A percentile compares a stretch with the other conserved stretches of the same genome.
These are phyloP conservation scores for Neoboletus magnificus DNA, from an alignment of 768 basidiomycete genomes.

Conservation along the genomic window DNA sequence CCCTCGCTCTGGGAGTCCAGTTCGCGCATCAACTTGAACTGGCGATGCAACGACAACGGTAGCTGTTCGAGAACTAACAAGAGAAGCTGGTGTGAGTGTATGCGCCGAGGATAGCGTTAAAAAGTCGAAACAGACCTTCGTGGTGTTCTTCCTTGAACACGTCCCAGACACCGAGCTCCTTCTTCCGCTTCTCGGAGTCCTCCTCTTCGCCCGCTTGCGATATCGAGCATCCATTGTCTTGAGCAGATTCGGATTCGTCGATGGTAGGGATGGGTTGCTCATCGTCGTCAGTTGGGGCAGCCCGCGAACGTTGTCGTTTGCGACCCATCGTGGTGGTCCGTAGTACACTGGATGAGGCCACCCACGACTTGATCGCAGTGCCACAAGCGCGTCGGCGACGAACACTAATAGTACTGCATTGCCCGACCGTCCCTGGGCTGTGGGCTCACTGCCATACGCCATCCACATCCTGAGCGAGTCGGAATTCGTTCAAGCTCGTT, in stretches of 20 bases:
- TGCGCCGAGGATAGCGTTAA: not conserved
- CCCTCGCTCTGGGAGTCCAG: conserved; percentile 65
- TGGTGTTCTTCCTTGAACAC: conserved; percentile 75
- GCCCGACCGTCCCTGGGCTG: not conserved
- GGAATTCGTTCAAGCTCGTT: not conserved
- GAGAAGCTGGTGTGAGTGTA: not conserved
- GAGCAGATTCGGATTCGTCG: conserved; percentile 12
- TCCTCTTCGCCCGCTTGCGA: conserved; percentile 5
- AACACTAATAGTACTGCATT: not conserved
- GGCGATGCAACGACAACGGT: conserved; percentile 69
- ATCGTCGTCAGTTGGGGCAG: conserved; percentile 32
- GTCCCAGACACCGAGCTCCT: conserved; percentile 69
- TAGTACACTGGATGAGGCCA: conserved; percentile 8
- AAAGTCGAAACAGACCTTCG: conserved; percentile 50
- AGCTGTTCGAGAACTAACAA: conserved; percentile 70
- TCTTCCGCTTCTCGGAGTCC: conserved; percentile 34
- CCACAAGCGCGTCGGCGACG: not conserved
- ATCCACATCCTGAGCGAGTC: not conserved
- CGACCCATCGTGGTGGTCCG: conserved; percentile 30
- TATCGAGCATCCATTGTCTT: not conserved
- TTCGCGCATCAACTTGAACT: conserved; percentile 67
- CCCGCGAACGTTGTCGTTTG: conserved; percentile 49
- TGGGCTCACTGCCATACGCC: not conserved
- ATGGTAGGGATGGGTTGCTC: conserved; percentile 17
- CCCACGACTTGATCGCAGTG: conserved; percentile 8